phyloP scores from a whole-genome alignment of 2,329 filamentous ascomycete genomes.

The Didymella segeticola region DNA sequence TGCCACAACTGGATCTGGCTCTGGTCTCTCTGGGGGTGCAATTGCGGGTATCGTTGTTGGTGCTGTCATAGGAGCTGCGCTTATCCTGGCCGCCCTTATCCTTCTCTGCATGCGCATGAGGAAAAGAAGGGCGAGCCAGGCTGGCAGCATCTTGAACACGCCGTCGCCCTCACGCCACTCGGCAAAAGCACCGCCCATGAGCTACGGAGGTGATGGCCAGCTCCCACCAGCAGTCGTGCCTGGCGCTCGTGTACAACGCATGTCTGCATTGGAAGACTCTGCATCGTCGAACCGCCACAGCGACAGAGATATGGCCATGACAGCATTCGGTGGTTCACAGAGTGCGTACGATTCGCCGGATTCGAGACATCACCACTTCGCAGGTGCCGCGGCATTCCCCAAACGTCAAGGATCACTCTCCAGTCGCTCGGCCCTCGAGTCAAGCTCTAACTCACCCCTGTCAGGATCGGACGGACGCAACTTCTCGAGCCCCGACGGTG shows the following conservation, averaged over 20 bases:
- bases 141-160: conserved; percentile 85
- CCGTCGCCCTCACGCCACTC: conserved; percentile 68
- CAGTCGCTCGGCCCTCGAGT: conserved; percentile 77
- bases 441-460: conserved; percentile 73
- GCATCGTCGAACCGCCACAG: conserved; percentile 60
- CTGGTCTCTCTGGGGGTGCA: conserved; percentile 76
- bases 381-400: conserved; percentile 54
- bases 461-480: conserved; percentile 61
- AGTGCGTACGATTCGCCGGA: conserved; percentile 66
- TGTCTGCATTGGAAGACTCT: conserved; percentile 88
- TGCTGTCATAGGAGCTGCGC: conserved; percentile 70
- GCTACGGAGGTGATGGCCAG: conserved; percentile 50
- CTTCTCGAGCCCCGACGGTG: conserved; percentile 83
- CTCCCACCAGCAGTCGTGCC: conserved; percentile 65
- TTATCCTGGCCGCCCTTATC: conserved; percentile 71
- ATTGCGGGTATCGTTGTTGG: conserved; percentile 93
- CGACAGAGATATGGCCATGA: conserved; percentile 33
- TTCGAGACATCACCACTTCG: conserved; percentile 60
- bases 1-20: conserved; percentile 41
- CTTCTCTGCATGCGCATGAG: conserved; percentile 65
- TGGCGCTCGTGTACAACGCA: conserved; percentile 88
- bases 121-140: conserved; percentile 64
- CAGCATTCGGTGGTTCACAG: conserved; percentile 31
- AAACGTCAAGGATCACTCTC: conserved; percentile 89
- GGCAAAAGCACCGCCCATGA: conserved; percentile 45